phyloP scores from a whole-genome alignment of 2,329 filamentous ascomycete genomes.

The Cladobotryum protrusum region DNA sequence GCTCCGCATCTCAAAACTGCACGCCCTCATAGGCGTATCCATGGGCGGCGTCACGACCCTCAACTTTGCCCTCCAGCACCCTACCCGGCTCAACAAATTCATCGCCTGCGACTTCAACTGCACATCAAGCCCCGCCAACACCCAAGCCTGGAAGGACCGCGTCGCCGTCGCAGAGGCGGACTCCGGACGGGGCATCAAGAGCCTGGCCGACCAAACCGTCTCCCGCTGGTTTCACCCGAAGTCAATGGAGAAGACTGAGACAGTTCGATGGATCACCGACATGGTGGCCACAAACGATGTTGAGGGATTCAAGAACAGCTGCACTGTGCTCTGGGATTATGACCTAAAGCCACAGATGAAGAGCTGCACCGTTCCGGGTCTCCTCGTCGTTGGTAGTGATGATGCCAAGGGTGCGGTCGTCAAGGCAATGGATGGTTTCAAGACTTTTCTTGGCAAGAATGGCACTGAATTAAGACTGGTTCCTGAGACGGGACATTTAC shows the following conservation, averaged over 20 bases:
- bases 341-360: slow-evolving; percentile 55
- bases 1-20: slow-evolving; percentile 60
- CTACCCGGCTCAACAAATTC: slow-evolving; percentile 52
- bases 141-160: slow-evolving; percentile 72
- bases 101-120: slow-evolving; percentile 76
- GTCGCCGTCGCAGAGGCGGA: slow-evolving; percentile 58
- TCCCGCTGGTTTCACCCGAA: slow-evolving; percentile 70
- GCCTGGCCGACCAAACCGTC: slow-evolving; percentile 65
- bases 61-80: slow-evolving; percentile 63
- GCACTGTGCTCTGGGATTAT: slow-evolving; percentile 66
- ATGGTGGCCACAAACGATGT: slow-evolving; percentile 67
- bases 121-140: slow-evolving; percentile 65
- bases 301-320: slow-evolving; percentile 60
- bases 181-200: slow-evolving; percentile 52
- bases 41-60: slow-evolving; percentile 76
- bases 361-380: slow-evolving; percentile 48
- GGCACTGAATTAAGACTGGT: slow-evolving; percentile 59
- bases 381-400: slow-evolving; percentile 65
- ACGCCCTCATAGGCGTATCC: slow-evolving; percentile 67
- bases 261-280: slow-evolving; percentile 52
- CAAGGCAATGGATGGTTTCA: slow-evolving; percentile 74
- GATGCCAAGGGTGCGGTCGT: slow-evolving; percentile 68
- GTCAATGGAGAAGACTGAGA: slow-evolving; percentile 39
- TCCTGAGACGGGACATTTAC: slow-evolving; percentile 68
- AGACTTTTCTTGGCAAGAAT: slow-evolving; percentile 45